A percentile compares a stretch with the other conserved stretches of the same genome.
Evolutionary conservation across 345 rosid species (phyloP).

Genomic region (Conringia planisiliqua): DNA sequence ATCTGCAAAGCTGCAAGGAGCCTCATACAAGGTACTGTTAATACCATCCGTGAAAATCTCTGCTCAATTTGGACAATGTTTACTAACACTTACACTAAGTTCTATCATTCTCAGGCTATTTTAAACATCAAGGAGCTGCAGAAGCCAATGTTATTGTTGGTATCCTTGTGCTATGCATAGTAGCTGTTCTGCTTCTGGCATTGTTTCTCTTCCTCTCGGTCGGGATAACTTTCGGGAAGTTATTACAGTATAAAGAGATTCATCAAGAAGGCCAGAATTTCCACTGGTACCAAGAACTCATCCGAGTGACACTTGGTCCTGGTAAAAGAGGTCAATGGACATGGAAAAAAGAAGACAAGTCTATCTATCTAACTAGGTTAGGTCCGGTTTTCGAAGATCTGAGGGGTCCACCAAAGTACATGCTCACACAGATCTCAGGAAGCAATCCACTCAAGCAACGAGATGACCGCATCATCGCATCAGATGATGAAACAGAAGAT

Average conservation of each 20-base stretch:
- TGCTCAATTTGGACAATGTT: neutral
- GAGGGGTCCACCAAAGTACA: slow-evolving; percentile 95
- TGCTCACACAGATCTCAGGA: slow-evolving; percentile 80
- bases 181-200: slow-evolving; percentile 48
- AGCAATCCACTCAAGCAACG: slow-evolving; percentile 39
- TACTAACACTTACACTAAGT: neutral
- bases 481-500: slow-evolving; percentile 93
- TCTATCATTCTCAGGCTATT: slow-evolving; percentile 17
- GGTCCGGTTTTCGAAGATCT: slow-evolving; percentile 88
- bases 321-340: slow-evolving; percentile 98
- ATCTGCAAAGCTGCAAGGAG: slow-evolving; percentile 63
- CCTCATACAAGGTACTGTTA: slow-evolving; percentile 55
- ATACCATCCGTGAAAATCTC: neutral
- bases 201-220: slow-evolving; percentile 74
- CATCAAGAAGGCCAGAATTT: slow-evolving; percentile 76
- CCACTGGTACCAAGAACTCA: slow-evolving; percentile 89
- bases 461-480: slow-evolving; percentile 65
- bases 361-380: slow-evolving; percentile 41
- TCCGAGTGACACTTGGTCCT: slow-evolving; percentile 84
- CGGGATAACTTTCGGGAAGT: slow-evolving; percentile 79
- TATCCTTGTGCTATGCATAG: slow-evolving; percentile 49
- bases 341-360: slow-evolving; percentile 58
- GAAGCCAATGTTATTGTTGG: slow-evolving; percentile 52
- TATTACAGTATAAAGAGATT: slow-evolving; percentile 90
- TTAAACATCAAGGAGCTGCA: slow-evolving; percentile 45